These are phyloP conservation scores for Saturnispora hagleri DNA, from an alignment of 805 yeast genomes.

Conservation along the genomic window DNA sequence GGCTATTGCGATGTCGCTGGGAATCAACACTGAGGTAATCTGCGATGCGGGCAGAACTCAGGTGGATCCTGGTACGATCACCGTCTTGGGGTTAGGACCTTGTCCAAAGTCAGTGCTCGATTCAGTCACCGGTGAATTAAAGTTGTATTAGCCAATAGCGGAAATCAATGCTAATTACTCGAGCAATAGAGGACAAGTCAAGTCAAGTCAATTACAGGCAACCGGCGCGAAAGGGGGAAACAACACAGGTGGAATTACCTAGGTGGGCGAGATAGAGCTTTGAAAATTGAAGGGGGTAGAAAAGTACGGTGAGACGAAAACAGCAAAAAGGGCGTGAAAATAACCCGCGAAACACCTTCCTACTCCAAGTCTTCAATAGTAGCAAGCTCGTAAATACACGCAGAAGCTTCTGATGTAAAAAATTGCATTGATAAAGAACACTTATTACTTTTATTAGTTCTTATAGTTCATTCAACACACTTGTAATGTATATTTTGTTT, in stretches of 20 bases:
- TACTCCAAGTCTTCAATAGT: too few relatives aligned
- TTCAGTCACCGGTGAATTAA: slow-evolving; percentile 70
- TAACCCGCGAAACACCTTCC: background rate
- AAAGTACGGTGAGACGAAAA: too few relatives aligned
- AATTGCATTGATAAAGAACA: too few relatives aligned
- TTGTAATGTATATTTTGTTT: too few relatives aligned
- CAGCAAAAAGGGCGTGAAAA: background rate
- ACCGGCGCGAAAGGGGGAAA: background rate
- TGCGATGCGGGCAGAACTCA: slow-evolving; percentile 98
- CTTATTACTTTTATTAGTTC: too few relatives aligned
- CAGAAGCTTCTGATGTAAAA: too few relatives aligned
- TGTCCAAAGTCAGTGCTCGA: slow-evolving; percentile 81
- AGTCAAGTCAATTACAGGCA: background rate
- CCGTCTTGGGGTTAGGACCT: slow-evolving; percentile 96
- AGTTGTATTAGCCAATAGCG: slow-evolving; percentile 42
- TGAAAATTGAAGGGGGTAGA: background rate
- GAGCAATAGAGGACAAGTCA: background rate
- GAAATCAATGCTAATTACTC: too few relatives aligned
- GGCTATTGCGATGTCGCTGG: slow-evolving; percentile 72
- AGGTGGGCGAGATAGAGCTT: background rate
- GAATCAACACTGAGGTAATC: slow-evolving; percentile 70
- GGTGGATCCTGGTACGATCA: slow-evolving; percentile 90
- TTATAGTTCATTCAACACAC: too few relatives aligned
- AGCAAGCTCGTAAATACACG: too few relatives aligned
- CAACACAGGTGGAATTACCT: too few relatives aligned